phyloP scores from a whole-genome alignment of 2,329 filamentous ascomycete species.

The Sporothrix mexicana region DNA sequence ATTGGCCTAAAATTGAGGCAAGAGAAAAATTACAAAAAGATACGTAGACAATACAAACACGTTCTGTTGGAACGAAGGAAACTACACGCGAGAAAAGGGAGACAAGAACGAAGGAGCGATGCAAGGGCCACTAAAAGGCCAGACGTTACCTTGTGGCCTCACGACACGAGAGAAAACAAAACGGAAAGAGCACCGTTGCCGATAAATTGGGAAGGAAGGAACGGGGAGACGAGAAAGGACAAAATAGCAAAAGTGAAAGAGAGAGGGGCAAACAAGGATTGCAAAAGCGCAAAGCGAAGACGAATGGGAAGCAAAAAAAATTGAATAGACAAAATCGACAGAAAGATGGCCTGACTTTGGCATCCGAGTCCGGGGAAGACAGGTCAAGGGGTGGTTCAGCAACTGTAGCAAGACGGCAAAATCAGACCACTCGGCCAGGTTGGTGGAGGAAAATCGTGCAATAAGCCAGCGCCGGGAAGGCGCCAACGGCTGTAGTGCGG shows the following conservation, averaged over 20 bases:
- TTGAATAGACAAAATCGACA: slow-evolving; percentile 32
- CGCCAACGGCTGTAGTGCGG: slow-evolving; percentile 34
- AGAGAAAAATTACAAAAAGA: slow-evolving; percentile 19
- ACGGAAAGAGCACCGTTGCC: slow-evolving; percentile 18
- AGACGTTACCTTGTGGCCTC: neutral
- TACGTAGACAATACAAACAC: neutral
- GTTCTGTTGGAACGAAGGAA: neutral
- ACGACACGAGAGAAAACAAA: slow-evolving; percentile 13
- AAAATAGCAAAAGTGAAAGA: neutral
- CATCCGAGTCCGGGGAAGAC: slow-evolving; percentile 35
- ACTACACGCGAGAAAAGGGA: slow-evolving; percentile 10
- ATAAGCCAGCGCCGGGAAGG: slow-evolving; percentile 33
- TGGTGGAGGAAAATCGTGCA: slow-evolving; percentile 39
- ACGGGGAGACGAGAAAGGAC: neutral
- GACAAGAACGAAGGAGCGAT: neutral
- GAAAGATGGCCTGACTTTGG: slow-evolving; percentile 38
- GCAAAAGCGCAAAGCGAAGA: slow-evolving; percentile 3
- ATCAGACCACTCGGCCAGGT: slow-evolving; percentile 38
- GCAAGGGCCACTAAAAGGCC: neutral
- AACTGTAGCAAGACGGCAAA: slow-evolving; percentile 36
- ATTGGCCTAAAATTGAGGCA: neutral
- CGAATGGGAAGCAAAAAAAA: neutral
- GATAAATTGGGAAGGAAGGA: neutral
- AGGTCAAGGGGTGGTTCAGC: slow-evolving; percentile 35
- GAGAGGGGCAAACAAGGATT: slow-evolving; percentile 3